Evolutionary conservation across 2,329 filamentous ascomycete species (phyloP).

Genomic region (Diaporthe batatas): DNA sequence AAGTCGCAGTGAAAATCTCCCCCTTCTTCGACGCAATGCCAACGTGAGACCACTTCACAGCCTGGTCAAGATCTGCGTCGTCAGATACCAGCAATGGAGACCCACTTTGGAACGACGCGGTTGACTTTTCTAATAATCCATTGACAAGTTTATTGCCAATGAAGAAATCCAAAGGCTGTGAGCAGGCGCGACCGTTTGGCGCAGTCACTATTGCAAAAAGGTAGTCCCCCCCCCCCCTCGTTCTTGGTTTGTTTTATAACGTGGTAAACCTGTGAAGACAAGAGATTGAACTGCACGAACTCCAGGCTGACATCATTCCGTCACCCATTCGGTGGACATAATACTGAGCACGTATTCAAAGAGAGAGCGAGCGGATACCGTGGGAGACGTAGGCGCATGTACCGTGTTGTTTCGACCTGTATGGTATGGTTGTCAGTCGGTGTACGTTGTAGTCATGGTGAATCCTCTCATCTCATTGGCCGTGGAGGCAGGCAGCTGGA

Average conservation of each 20-base stretch:
- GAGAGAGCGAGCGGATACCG: background rate
- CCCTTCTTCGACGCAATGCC: constrained; percentile 70
- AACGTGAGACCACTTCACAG: constrained; percentile 65
- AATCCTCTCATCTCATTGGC: constrained; percentile 2
- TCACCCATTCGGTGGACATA: too few relatives aligned
- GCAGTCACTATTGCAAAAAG: constrained; percentile 64
- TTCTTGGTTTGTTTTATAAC: background rate
- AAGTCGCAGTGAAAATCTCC: constrained; percentile 72
- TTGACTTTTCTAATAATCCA: constrained; percentile 72
- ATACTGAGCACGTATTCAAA: background rate
- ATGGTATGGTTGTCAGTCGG: background rate
- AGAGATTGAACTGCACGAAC: too few relatives aligned
- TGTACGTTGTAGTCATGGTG: background rate
- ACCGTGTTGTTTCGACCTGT: too few relatives aligned
- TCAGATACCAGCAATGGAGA: constrained; percentile 71
- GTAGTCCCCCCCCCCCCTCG: too few relatives aligned
- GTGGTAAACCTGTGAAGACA: too few relatives aligned
- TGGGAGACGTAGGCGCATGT: background rate
- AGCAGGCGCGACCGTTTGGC: constrained; percentile 80
- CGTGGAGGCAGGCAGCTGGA: constrained; percentile 4
- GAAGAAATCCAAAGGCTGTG: constrained; percentile 80
- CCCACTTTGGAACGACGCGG: constrained; percentile 75
- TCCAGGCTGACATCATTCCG: too few relatives aligned
- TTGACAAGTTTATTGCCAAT: constrained; percentile 86
- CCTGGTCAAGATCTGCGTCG: constrained; percentile 72